Evolutionary conservation across 129 eudicot genomes (phyloP).

Genomic region (Heracleum sosnowskyi): DNA sequence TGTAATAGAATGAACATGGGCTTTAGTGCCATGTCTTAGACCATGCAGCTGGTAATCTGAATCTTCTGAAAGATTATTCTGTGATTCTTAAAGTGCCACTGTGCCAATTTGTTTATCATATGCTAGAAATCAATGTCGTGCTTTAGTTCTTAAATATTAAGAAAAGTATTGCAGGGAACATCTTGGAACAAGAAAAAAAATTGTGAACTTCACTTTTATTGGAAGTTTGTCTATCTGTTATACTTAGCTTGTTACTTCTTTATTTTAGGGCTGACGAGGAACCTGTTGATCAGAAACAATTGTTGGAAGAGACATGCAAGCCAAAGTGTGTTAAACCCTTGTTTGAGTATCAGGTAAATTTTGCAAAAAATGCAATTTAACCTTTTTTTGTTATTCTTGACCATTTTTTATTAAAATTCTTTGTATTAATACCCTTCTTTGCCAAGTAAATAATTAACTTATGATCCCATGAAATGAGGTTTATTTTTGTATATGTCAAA

Average conservation of each 20-base stretch:
- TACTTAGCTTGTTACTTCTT: slow-evolving; percentile 10
- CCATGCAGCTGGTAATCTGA: background rate
- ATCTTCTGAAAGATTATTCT: background rate
- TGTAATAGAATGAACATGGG: background rate
- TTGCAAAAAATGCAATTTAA: background rate
- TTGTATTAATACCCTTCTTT: background rate
- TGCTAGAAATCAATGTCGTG: background rate
- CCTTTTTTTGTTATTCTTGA: background rate
- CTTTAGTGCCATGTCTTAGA: background rate
- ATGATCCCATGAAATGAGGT: background rate
- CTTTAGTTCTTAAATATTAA: background rate
- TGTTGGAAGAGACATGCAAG: slow-evolving; percentile 62
- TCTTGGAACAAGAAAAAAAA: background rate
- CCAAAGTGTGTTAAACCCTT: slow-evolving; percentile 69
- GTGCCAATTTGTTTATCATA: background rate
- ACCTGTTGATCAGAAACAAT: slow-evolving; percentile 72
- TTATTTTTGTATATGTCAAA: background rate
- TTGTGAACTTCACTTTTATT: background rate
- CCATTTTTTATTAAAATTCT: background rate
- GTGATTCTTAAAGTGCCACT: background rate
- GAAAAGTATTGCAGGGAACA: background rate
- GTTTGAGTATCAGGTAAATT: slow-evolving; percentile 63
- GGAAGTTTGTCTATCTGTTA: background rate
- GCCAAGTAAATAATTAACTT: background rate
- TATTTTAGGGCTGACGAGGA: slow-evolving; percentile 65